These are phyloP conservation scores for Diaporthe capsici DNA, from an alignment of 2,329 filamentous ascomycete genomes.

Conservation along the genomic window DNA sequence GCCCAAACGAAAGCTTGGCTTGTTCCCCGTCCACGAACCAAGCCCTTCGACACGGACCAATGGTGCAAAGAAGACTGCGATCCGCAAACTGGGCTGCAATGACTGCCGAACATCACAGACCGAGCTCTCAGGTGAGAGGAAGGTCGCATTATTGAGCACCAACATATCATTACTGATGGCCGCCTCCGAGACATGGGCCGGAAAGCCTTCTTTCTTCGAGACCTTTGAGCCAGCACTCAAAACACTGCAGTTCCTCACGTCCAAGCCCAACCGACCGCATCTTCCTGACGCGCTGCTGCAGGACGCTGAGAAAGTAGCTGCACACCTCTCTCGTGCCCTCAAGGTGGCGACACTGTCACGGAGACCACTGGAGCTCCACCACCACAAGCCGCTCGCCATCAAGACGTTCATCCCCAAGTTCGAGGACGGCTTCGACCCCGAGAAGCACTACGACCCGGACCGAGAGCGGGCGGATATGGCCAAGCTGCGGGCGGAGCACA, in stretches of 20 bases:
- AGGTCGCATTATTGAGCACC: constrained; percentile 73
- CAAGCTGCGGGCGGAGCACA: constrained; percentile 91
- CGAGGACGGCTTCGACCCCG: constrained; percentile 93
- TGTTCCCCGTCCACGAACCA: constrained; percentile 74
- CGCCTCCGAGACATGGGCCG: constrained; percentile 80
- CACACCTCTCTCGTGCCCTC: constrained; percentile 68
- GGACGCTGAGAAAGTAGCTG: constrained; percentile 57
- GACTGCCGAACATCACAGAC: constrained; percentile 62
- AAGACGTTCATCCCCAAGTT: constrained; percentile 93
- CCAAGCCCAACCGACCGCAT: constrained; percentile 64
- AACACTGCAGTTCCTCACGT: constrained; percentile 73
- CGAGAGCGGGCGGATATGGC: constrained; percentile 87
- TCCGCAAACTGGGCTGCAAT: constrained; percentile 70
- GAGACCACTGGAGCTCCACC: constrained; percentile 87
- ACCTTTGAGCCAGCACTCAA: constrained; percentile 77
- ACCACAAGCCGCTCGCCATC: constrained; percentile 90
- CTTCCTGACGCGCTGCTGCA: constrained; percentile 61
- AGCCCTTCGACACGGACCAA: constrained; percentile 65
- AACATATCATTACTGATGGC: constrained; percentile 76
- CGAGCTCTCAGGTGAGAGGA: constrained; percentile 56
- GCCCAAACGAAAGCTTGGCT: constrained; percentile 61
- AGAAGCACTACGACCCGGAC: constrained; percentile 97
- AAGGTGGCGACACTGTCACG: constrained; percentile 75
- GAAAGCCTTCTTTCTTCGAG: constrained; percentile 82
- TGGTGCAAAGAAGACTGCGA: constrained; percentile 54